Conservation (phyloP, 164 flowering plant genomes). For the Kingdonia uniflora region DNA sequence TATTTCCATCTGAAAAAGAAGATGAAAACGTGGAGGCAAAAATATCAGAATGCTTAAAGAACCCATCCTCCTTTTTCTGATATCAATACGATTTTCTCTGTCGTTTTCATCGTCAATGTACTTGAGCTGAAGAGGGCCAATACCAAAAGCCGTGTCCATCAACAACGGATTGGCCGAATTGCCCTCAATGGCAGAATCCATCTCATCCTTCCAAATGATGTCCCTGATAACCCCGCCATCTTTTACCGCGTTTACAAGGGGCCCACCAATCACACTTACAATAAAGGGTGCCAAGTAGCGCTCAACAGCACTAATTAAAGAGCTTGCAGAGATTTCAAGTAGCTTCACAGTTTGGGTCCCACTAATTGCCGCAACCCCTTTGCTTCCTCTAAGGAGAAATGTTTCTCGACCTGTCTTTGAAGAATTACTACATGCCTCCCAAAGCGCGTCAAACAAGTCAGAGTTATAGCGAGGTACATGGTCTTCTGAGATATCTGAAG, state of each 20-base stretch:
- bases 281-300: slow-evolving; percentile 60
- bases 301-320: slow-evolving; percentile 50
- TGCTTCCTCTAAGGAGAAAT: slow-evolving; percentile 69
- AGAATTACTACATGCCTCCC: slow-evolving; percentile 78
- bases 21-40: slow-evolving; percentile 92
- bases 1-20: slow-evolving; percentile 86
- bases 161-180: background rate
- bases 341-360: slow-evolving; percentile 90
- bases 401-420: slow-evolving; percentile 69
- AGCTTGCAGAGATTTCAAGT: slow-evolving; percentile 53
- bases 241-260: slow-evolving; percentile 42
- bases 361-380: slow-evolving; percentile 64
- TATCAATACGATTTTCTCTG: slow-evolving; percentile 16
- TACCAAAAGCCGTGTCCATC: slow-evolving; percentile 13
- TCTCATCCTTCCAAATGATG: slow-evolving; percentile 44
- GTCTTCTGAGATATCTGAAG: slow-evolving; percentile 40
- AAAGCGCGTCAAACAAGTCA: slow-evolving; percentile 58
- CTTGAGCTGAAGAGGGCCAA: slow-evolving; percentile 54
- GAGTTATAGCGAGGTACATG: slow-evolving; percentile 40
- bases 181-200: slow-evolving; percentile 22
- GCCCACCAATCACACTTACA: slow-evolving; percentile 64
- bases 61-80: slow-evolving; percentile 52
- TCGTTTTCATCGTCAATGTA: slow-evolving; percentile 46
- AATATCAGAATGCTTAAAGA: slow-evolving; percentile 59
- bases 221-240: slow-evolving; percentile 46